A percentile compares a stretch with the other conserved stretches of the same genome.
These are phyloP conservation scores for Tulasnella sp. DNA, from an alignment of 768 basidiomycete genomes.

Conservation along the genomic window DNA sequence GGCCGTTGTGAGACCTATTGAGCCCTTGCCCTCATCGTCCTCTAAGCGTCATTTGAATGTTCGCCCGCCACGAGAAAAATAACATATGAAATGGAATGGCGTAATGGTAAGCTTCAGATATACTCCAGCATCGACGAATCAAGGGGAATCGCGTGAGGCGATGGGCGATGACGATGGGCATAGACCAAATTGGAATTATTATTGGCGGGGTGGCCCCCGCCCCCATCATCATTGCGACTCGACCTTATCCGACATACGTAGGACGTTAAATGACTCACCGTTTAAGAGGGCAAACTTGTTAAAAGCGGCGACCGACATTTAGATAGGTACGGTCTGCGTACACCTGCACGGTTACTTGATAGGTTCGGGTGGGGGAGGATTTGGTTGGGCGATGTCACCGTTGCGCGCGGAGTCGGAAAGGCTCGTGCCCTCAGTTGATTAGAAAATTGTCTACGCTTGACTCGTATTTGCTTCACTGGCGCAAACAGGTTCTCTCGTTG, in stretches of 20 bases:
- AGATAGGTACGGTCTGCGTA: background rate
- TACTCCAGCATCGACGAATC: background rate
- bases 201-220: background rate
- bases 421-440: conserved; percentile 11
- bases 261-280: background rate
- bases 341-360: background rate
- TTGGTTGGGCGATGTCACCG: conserved; percentile 17
- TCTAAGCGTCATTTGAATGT: background rate
- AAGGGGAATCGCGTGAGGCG: background rate
- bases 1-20: conserved; percentile 37
- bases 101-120: background rate
- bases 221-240: background rate
- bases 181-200: conserved; percentile 14
- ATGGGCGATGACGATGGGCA: conserved; percentile 5
- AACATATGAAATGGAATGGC: background rate
- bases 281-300: conserved; percentile 28
- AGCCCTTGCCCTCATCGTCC: conserved; percentile 33
- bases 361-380: background rate
- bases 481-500: background rate
- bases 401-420: conserved; percentile 13
- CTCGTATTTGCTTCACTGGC: conserved; percentile 7
- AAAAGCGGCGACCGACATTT: conserved; percentile 29
- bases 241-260: background rate
- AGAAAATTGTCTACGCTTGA: conserved; percentile 7
- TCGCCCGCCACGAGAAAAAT: background rate